Conservation (phyloP, 805 yeast genomes). For the Metahyphopichia silvanorum region DNA sequence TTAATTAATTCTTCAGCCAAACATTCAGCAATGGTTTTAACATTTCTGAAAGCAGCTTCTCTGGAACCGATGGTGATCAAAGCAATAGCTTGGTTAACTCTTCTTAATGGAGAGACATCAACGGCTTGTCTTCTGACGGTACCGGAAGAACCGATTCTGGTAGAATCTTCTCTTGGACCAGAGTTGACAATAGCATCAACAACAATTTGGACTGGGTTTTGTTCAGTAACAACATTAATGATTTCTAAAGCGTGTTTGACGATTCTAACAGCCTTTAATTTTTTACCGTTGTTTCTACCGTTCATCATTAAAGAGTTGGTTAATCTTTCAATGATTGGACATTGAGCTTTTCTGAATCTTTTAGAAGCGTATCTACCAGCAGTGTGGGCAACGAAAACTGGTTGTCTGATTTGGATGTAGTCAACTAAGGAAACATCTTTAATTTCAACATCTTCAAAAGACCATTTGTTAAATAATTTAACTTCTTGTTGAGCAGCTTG, state of each 20-base stretch:
- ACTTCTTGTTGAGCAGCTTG: slow-evolving; percentile 94
- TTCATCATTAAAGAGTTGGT: slow-evolving; percentile 99
- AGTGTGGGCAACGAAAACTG: slow-evolving; percentile 97
- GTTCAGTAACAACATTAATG: slow-evolving; percentile 95
- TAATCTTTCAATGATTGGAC: slow-evolving; percentile 98
- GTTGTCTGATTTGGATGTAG: slow-evolving; percentile 96
- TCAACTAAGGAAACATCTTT: slow-evolving; percentile 98
- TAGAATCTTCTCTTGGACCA: slow-evolving; percentile 99
- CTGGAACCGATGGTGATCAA: slow-evolving; percentile 99
- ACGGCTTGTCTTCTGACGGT: slow-evolving; percentile 99
- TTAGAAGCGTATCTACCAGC: slow-evolving; percentile 99
- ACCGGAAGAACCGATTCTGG: slow-evolving; percentile 99
- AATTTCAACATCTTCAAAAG: slow-evolving; percentile 95
- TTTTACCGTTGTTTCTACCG: slow-evolving; percentile 99
- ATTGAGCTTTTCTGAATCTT: slow-evolving; percentile 99
- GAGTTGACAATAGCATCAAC: slow-evolving; percentile 99
- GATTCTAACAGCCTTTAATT: slow-evolving; percentile 99
- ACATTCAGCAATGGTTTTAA: slow-evolving; percentile 99
- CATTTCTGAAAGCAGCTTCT: slow-evolving; percentile 99
- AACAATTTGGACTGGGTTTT: slow-evolving; percentile 98
- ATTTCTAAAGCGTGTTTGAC: slow-evolving; percentile 99
- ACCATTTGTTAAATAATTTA: slow-evolving; percentile 99
- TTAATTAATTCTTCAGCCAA: slow-evolving; percentile 99
- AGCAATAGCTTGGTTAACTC: slow-evolving; percentile 99
- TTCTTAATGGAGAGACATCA: slow-evolving; percentile 99